These are phyloP conservation scores for Tetrapyrgos nigripes DNA, from an alignment of 1,284 basidiomycete species.

Conservation along the genomic window DNA sequence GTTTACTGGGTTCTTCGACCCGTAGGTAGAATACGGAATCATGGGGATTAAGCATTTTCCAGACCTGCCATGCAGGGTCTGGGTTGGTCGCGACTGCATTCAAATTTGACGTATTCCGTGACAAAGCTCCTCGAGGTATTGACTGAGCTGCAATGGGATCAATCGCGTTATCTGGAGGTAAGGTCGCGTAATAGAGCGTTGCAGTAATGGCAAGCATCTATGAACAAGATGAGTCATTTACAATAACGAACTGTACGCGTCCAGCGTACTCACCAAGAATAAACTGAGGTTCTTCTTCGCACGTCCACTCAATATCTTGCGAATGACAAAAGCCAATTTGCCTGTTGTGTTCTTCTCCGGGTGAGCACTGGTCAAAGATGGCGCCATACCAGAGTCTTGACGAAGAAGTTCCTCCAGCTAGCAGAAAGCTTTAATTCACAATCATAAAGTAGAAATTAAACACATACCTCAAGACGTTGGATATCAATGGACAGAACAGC, in stretches of 20 bases:
- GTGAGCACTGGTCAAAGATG: conserved; percentile 37
- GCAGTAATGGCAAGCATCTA: conserved; percentile 78
- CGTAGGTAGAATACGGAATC: conserved; percentile 75
- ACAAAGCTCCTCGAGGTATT: conserved; percentile 42
- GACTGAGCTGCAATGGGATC: conserved; percentile 27
- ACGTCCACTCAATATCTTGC: conserved; percentile 70
- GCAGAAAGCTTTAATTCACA: not conserved
- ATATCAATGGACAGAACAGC: conserved; percentile 92
- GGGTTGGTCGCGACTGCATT: conserved; percentile 34
- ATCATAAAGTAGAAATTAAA: conserved; percentile 6
- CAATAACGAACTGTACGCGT: not conserved
- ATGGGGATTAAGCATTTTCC: conserved; percentile 83
- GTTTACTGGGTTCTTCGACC: conserved; percentile 80
- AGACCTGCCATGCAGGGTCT: conserved; percentile 70
- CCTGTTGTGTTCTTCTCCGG: conserved; percentile 28
- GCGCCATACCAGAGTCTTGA: conserved; percentile 62
- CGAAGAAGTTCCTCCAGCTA: conserved; percentile 81
- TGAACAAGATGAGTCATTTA: conserved; percentile 12
- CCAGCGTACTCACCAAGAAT: conserved; percentile 62
- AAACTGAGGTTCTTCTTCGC: conserved; percentile 84
- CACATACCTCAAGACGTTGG: conserved; percentile 81
- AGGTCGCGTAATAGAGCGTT: conserved; percentile 74
- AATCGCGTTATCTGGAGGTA: conserved; percentile 45
- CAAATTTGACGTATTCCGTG: conserved; percentile 34
- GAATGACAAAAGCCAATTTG: conserved; percentile 45